Evolutionary conservation across 1,139 yeast species (phyloP).

Genomic region (Oligophagozyma castellii): DNA sequence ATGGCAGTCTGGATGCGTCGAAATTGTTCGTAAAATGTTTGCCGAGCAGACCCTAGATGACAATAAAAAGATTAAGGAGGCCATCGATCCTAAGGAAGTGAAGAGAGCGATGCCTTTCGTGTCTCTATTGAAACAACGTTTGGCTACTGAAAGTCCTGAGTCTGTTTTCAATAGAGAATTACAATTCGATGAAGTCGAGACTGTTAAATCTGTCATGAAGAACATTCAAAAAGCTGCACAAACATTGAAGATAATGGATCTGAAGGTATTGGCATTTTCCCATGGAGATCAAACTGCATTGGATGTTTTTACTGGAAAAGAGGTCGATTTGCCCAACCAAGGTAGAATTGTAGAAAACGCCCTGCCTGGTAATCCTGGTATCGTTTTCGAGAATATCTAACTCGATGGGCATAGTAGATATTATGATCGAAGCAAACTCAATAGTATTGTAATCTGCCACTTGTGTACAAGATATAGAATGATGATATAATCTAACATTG

Average conservation of each 20-base stretch:
- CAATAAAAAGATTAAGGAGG: slow-evolving; percentile 44
- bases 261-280: slow-evolving; percentile 46
- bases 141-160: slow-evolving; percentile 49
- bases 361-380: slow-evolving; percentile 89
- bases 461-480: no score
- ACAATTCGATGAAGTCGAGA: slow-evolving; percentile 62
- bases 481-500: no score
- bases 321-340: slow-evolving; percentile 46
- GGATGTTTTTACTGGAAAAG: slow-evolving; percentile 56
- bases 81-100: slow-evolving; percentile 59
- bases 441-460: no score
- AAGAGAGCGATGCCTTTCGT: slow-evolving; percentile 98
- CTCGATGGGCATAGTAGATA: background rate
- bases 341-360: slow-evolving; percentile 72
- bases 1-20: slow-evolving; percentile 88
- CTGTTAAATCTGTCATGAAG: slow-evolving; percentile 40
- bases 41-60: slow-evolving; percentile 49
- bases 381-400: slow-evolving; percentile 48
- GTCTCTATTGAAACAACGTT: slow-evolving; percentile 67
- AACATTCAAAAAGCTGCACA: slow-evolving; percentile 56
- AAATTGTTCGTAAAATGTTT: slow-evolving; percentile 66
- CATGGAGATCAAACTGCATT: slow-evolving; percentile 49
- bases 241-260: slow-evolving; percentile 34
- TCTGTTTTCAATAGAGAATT: slow-evolving; percentile 81
- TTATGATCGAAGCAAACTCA: no score